Conservation (phyloP, 495 filamentous ascomycete genomes). For the Penicillium nucicola region DNA sequence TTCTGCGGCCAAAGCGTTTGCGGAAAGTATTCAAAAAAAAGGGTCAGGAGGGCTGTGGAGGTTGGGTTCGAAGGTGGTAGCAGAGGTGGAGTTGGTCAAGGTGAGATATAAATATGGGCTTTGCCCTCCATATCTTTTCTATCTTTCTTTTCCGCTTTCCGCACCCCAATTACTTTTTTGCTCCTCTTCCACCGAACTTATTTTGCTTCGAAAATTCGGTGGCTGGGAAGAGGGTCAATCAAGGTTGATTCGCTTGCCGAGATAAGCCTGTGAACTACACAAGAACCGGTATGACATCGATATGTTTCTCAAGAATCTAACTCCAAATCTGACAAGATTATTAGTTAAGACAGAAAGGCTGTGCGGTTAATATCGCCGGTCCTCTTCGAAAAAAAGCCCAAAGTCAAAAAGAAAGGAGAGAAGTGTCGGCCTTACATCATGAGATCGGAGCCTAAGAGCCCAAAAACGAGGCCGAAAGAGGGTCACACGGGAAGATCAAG, state of each 20-base stretch:
- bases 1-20: slow-evolving; percentile 13
- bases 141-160: slow-evolving; percentile 5
- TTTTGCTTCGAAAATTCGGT: slow-evolving; percentile 24
- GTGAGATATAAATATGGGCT: slow-evolving; percentile 20
- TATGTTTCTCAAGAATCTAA: neutral
- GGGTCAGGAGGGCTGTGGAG: slow-evolving; percentile 2
- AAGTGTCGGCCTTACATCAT: slow-evolving; percentile 24
- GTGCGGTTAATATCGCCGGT: too few species aligned
- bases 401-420: neutral
- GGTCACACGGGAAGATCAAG: slow-evolving; percentile 26
- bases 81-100: slow-evolving; percentile 9
- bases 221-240: slow-evolving; percentile 34
- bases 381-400: neutral
- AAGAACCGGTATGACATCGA: slow-evolving; percentile 19
- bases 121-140: slow-evolving; percentile 11
- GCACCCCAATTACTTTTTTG: slow-evolving; percentile 2
- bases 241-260: slow-evolving; percentile 17
- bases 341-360: neutral
- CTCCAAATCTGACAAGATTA: neutral
- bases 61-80: slow-evolving; percentile 2
- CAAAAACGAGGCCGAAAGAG: slow-evolving; percentile 12
- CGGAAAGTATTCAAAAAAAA: slow-evolving; percentile 1
- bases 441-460: slow-evolving; percentile 12
- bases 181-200: neutral
- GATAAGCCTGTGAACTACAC: slow-evolving; percentile 16